These are phyloP conservation scores for Lolium perenne DNA, from an alignment of 176 grass and related monocot species.

Conservation along the genomic window DNA sequence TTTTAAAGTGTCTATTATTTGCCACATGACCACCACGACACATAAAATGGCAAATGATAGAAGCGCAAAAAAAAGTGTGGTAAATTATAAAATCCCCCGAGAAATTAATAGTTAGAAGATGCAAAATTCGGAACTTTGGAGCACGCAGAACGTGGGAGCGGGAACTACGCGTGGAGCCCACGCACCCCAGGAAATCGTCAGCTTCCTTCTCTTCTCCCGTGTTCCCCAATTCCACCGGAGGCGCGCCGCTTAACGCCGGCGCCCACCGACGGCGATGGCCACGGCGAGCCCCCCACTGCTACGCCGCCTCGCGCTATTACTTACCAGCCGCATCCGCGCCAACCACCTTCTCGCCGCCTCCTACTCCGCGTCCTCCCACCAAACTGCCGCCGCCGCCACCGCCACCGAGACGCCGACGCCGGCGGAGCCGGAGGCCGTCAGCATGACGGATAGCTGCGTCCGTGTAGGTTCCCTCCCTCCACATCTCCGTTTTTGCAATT, in stretches of 20 bases:
- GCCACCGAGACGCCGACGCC: constrained; percentile 7
- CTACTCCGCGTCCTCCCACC: constrained; percentile 21
- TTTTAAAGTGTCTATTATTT: no score
- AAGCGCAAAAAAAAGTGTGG: no score
- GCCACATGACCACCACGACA: no score
- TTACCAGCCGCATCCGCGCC: constrained; percentile 33
- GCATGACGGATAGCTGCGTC: constrained; percentile 53
- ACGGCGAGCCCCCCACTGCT: constrained; percentile 33
- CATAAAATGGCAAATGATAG: no score
- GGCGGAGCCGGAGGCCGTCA: constrained; percentile 32
- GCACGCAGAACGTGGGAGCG: no score
- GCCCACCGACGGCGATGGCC: constrained; percentile 11
- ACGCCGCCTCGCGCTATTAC: constrained; percentile 31
- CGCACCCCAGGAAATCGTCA: not conserved
- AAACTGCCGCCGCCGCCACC: not conserved
- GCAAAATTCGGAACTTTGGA: no score
- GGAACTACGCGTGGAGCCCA: constrained; percentile 12
- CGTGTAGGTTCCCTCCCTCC: constrained; percentile 17
- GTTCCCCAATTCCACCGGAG: constrained; percentile 1
- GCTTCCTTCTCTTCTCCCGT: not conserved
- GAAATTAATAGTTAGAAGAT: no score
- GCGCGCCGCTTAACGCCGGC: not conserved
- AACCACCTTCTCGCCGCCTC: constrained; percentile 44
- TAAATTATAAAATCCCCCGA: no score
- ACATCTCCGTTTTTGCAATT: not conserved